These are phyloP conservation scores for Microcyclospora pomicola DNA, from an alignment of 2,329 filamentous ascomycete genomes.

Conservation along the genomic window DNA sequence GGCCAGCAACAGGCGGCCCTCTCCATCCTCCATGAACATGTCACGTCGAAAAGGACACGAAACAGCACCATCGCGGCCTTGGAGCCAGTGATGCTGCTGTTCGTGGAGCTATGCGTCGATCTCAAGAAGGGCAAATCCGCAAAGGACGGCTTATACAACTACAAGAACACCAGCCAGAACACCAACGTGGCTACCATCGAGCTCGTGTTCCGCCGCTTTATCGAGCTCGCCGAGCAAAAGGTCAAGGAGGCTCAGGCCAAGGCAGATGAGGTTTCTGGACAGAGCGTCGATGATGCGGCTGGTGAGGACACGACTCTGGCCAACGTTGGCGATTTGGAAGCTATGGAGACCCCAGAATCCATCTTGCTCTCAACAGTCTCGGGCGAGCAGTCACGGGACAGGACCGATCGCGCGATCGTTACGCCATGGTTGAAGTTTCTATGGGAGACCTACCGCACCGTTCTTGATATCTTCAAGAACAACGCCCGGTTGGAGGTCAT, in stretches of 20 bases:
- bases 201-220: slow-evolving; percentile 93
- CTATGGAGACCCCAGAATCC: slow-evolving; percentile 92
- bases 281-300: slow-evolving; percentile 37
- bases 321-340: slow-evolving; percentile 89
- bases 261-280: slow-evolving; percentile 84
- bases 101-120: slow-evolving; percentile 93
- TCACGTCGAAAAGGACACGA: slow-evolving; percentile 93
- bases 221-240: slow-evolving; percentile 91
- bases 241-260: slow-evolving; percentile 91
- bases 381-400: slow-evolving; percentile 91
- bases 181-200: slow-evolving; percentile 97
- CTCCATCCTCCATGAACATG: slow-evolving; percentile 94
- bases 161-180: slow-evolving; percentile 99
- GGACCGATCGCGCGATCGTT: slow-evolving; percentile 93
- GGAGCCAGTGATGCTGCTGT: slow-evolving; percentile 95
- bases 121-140: slow-evolving; percentile 96
- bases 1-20: slow-evolving; percentile 85
- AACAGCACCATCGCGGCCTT: slow-evolving; percentile 92
- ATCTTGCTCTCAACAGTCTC: slow-evolving; percentile 96
- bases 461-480: slow-evolving; percentile 96
- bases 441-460: slow-evolving; percentile 98
- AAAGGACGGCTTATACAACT: slow-evolving; percentile 97
- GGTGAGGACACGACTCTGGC: slow-evolving; percentile 59
- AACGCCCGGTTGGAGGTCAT: slow-evolving; percentile 94
- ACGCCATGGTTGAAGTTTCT: slow-evolving; percentile 99